Percentiles rank a stretch among this genome's conserved stretches.
Conservation (phyloP, 2,329 filamentous ascomycete species). For the Aaosphaeria pasadenensis region DNA sequence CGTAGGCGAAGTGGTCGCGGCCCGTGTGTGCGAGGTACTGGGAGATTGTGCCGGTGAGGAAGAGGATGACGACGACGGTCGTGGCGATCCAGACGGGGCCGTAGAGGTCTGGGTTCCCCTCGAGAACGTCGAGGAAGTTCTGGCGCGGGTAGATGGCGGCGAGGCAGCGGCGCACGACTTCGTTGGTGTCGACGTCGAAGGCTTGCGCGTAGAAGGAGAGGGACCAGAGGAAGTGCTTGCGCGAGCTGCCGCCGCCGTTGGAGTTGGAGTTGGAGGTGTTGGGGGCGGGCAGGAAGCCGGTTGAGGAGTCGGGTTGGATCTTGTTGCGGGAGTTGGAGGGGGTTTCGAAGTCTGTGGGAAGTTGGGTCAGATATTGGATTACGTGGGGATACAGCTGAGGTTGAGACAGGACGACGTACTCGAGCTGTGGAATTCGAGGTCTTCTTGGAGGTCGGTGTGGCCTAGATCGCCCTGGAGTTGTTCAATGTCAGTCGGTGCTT, state of each 20-base stretch:
- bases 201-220: conserved; percentile 94
- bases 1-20: conserved; percentile 76
- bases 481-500: conserved; percentile 10
- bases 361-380: background rate
- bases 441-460: conserved; percentile 96
- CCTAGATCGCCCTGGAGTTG: conserved; percentile 80
- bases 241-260: conserved; percentile 20
- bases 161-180: conserved; percentile 82
- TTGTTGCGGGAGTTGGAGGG: conserved; percentile 49
- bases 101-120: conserved; percentile 95
- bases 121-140: conserved; percentile 95
- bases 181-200: conserved; percentile 95
- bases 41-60: conserved; percentile 91
- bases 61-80: conserved; percentile 92
- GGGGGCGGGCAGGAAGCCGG: conserved; percentile 37
- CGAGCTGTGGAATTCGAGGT: conserved; percentile 97
- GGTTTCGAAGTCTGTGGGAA: conserved; percentile 63
- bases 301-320: conserved; percentile 42
- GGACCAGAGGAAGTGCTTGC: conserved; percentile 88
- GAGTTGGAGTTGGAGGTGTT: conserved; percentile 21
- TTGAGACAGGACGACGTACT: conserved; percentile 44
- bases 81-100: conserved; percentile 99
- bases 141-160: conserved; percentile 85
- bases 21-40: conserved; percentile 74
- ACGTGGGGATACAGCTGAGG: background rate